phyloP scores from a whole-genome alignment of 768 basidiomycete species.

The Hirschioporus abietinus region DNA sequence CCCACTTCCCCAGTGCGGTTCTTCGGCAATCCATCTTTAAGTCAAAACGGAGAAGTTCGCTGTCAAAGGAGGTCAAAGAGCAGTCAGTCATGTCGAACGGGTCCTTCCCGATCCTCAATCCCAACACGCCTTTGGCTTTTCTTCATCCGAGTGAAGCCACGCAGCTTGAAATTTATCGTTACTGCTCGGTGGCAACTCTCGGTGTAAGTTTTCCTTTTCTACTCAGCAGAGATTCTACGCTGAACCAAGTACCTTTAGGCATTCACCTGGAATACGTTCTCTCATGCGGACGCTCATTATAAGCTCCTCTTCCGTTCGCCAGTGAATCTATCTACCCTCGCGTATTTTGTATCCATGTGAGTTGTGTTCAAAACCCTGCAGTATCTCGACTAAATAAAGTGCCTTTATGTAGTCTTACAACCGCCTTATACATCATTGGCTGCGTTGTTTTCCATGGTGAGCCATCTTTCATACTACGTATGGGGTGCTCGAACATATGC shows the following conservation, averaged over 20 bases:
- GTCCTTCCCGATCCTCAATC: constrained; percentile 21
- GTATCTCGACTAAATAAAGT: not conserved
- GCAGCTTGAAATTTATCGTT: constrained; percentile 23
- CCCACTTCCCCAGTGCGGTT: not conserved
- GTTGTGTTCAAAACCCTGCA: not conserved
- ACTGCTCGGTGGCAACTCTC: constrained; percentile 23
- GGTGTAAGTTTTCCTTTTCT: constrained; percentile 17
- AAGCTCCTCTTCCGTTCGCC: constrained; percentile 17
- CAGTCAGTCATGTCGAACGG: not conserved
- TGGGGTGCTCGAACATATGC: too few relatives aligned
- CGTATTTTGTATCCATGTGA: constrained; percentile 30
- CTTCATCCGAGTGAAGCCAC: constrained; percentile 22
- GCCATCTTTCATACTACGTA: too few relatives aligned
- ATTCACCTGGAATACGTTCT: constrained; percentile 26
- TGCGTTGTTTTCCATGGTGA: constrained; percentile 23
- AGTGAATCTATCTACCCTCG: constrained; percentile 18
- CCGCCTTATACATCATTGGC: constrained; percentile 19
- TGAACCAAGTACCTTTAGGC: constrained; percentile 14
- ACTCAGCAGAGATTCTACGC: not conserved
- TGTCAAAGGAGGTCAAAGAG: not conserved
- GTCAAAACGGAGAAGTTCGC: not conserved
- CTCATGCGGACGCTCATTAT: constrained; percentile 24
- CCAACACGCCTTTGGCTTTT: constrained; percentile 27
- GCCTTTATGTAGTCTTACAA: constrained; percentile 10
- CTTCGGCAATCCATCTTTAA: not conserved